A percentile compares a stretch with the other conserved stretches of the same genome.
phyloP scores from a whole-genome alignment of 768 basidiomycete genomes.

The Xanthoconium purpureum region DNA sequence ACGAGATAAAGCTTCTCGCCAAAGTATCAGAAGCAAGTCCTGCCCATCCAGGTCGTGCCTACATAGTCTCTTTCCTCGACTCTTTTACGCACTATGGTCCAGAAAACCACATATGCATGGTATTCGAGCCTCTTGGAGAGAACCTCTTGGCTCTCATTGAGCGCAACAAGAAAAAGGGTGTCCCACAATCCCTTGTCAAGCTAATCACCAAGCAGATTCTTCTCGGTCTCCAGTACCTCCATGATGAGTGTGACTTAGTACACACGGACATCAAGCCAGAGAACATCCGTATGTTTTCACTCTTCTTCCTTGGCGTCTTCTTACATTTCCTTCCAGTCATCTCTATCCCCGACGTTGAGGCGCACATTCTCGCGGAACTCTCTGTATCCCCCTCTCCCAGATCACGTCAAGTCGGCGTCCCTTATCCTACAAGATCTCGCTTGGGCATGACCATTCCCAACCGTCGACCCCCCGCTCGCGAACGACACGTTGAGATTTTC shows the following conservation, averaged over 20 bases:
- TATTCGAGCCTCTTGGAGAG: conserved; percentile 84
- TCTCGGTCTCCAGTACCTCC: conserved; percentile 86
- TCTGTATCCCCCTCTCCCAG: conserved; percentile 66
- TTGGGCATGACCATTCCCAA: conserved; percentile 61
- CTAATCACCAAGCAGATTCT: conserved; percentile 83
- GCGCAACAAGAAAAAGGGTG: conserved; percentile 78
- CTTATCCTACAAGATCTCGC: conserved; percentile 61
- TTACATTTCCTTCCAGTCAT: conserved; percentile 51
- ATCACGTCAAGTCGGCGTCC: conserved; percentile 78
- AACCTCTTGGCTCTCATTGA: conserved; percentile 72
- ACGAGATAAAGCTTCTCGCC: conserved; percentile 90
- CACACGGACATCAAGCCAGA: conserved; percentile 96
- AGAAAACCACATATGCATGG: conserved; percentile 85
- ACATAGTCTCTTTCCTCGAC: conserved; percentile 89
- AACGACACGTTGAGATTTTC: conserved; percentile 76
- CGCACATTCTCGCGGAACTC: conserved; percentile 68
- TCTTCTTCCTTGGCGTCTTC: conserved; percentile 18
- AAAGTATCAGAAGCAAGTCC: conserved; percentile 70
- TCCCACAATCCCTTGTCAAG: conserved; percentile 79
- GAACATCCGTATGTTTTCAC: conserved; percentile 75
- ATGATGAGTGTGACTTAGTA: conserved; percentile 88
- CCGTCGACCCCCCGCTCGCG: conserved; percentile 42
- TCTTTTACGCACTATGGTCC: conserved; percentile 77
- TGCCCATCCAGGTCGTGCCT: conserved; percentile 71
- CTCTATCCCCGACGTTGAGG: conserved; percentile 76